Percentiles rank a stretch among this genome's conserved stretches.
Evolutionary conservation across 768 basidiomycete genomes (phyloP).

Genomic region (Daedalea quercina): DNA sequence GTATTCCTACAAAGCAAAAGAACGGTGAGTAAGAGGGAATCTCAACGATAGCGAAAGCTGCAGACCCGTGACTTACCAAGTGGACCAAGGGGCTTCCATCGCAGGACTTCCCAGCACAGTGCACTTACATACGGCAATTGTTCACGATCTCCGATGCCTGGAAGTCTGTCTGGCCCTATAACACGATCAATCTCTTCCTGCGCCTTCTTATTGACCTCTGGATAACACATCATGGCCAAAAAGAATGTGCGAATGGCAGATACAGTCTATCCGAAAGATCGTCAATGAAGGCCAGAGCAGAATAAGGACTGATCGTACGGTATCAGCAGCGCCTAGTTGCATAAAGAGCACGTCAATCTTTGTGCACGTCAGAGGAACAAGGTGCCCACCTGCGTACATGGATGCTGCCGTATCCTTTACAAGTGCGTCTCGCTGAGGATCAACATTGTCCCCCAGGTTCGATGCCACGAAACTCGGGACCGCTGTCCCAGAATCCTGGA

Average conservation of each 20-base stretch:
- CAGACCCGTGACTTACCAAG: slow-evolving; percentile 25
- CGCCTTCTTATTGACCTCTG: slow-evolving; percentile 29
- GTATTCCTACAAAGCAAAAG: slow-evolving; percentile 6
- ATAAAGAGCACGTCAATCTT: background rate
- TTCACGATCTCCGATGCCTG: slow-evolving; percentile 27
- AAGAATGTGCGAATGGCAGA: slow-evolving; percentile 26
- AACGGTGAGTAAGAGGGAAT: background rate
- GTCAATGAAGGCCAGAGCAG: background rate
- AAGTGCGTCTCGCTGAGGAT: slow-evolving; percentile 5
- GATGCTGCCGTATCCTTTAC: slow-evolving; percentile 12
- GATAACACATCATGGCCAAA: slow-evolving; percentile 30
- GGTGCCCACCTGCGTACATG: slow-evolving; percentile 10
- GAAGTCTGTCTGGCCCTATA: slow-evolving; percentile 33
- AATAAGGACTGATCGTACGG: slow-evolving; percentile 3
- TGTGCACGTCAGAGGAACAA: background rate
- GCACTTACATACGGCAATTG: slow-evolving; percentile 17
- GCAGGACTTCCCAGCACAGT: slow-evolving; percentile 24
- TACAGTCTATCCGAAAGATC: slow-evolving; percentile 18
- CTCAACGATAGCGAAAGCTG: too few species aligned
- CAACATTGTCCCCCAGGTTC: slow-evolving; percentile 7
- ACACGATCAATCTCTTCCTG: slow-evolving; percentile 31
- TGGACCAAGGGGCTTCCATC: slow-evolving; percentile 30
- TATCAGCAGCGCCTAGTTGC: slow-evolving; percentile 17
- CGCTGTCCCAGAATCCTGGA: slow-evolving; percentile 14
- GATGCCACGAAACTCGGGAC: slow-evolving; percentile 14